Evolutionary conservation across 257 asterid species (phyloP).

Genomic region (Penstemon newberryi): DNA sequence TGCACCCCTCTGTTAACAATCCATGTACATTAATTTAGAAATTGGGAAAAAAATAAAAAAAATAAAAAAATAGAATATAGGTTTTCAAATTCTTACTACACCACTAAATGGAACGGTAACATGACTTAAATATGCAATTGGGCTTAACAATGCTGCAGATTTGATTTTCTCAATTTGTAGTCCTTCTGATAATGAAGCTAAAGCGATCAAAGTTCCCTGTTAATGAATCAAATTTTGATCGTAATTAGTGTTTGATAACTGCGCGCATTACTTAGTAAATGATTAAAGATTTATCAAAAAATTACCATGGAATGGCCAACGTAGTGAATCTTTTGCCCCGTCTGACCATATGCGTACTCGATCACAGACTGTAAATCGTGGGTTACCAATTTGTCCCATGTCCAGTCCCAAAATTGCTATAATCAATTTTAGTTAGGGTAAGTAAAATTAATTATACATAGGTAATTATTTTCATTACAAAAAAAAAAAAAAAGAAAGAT

Average conservation of each 20-base stretch:
- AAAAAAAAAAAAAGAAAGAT: too few relatives aligned
- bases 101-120: constrained; percentile 78
- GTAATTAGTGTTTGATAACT: not conserved
- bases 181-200: constrained; percentile 79
- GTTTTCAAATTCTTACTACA: constrained; percentile 45
- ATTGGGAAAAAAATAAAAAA: too few relatives aligned
- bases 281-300: not conserved
- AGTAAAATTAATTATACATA: not conserved
- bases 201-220: constrained; percentile 83
- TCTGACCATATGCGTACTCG: constrained; percentile 47
- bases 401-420: constrained; percentile 73
- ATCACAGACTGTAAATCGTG: constrained; percentile 58
- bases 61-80: constrained; percentile 18
- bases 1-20: constrained; percentile 13
- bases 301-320: constrained; percentile 71
- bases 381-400: constrained; percentile 69
- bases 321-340: constrained; percentile 58
- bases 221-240: not conserved
- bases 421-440: not conserved
- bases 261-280: not conserved
- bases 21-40: not conserved
- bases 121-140: constrained; percentile 80
- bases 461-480: not conserved
- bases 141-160: constrained; percentile 80
- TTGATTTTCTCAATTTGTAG: constrained; percentile 59